These are phyloP conservation scores for Cynanchum wilfordii DNA, from an alignment of 257 asterid species.

Conservation along the genomic window DNA sequence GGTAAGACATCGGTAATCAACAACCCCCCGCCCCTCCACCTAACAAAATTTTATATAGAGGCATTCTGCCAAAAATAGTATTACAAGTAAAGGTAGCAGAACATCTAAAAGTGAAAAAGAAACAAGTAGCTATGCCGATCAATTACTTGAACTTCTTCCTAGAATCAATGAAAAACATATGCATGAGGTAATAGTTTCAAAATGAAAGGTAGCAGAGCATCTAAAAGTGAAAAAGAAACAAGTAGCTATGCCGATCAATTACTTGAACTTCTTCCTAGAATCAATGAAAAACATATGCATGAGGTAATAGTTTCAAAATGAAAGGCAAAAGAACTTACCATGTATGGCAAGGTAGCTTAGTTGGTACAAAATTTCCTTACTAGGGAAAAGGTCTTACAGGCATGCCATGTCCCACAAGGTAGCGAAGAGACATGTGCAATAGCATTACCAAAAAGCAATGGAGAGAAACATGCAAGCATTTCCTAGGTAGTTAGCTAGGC, in stretches of 20 bases:
- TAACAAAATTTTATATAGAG: too few relatives aligned
- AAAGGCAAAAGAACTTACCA: too few relatives aligned
- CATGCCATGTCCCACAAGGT: neutral
- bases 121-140: neutral
- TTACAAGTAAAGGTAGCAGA: neutral
- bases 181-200: too few relatives aligned
- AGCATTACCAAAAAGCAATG: neutral
- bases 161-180: neutral
- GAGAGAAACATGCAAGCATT: neutral
- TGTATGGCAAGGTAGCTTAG: too few relatives aligned
- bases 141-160: neutral
- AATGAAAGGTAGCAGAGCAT: neutral
- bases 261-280: neutral
- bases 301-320: neutral
- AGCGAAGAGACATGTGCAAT: neutral
- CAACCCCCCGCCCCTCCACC: neutral
- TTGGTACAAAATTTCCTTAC: too few relatives aligned
- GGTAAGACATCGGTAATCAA: neutral
- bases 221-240: neutral
- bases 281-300: neutral
- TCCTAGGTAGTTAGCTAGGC: neutral
- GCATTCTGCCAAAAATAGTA: neutral
- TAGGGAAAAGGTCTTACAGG: too few relatives aligned
- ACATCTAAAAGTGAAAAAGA: neutral
- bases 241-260: neutral